phyloP scores from a whole-genome alignment of 257 asterid genomes.

The Henckelia pumila region DNA sequence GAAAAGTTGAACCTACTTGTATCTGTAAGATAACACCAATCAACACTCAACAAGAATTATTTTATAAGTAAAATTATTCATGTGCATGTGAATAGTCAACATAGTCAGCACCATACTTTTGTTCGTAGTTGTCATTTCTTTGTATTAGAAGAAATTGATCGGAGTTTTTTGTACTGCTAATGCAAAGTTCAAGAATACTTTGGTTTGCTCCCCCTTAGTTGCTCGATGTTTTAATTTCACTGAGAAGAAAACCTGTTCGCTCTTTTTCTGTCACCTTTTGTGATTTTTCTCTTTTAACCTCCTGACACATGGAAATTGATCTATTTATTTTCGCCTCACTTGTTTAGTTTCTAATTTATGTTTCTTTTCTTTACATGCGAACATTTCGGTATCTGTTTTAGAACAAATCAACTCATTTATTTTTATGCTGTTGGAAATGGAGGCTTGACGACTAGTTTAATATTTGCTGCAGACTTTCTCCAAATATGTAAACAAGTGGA shows the following conservation, averaged over 20 bases:
- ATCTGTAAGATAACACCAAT: neutral
- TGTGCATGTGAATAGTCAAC: neutral
- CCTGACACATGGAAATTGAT: neutral
- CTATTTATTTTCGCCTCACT: no score
- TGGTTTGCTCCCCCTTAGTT: neutral
- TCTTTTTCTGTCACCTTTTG: neutral
- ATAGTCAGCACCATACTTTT: neutral
- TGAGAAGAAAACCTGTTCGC: neutral
- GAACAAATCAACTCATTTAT: neutral
- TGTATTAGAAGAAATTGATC: neutral
- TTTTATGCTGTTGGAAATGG: conserved; percentile 5
- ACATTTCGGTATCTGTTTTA: neutral
- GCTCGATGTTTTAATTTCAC: neutral
- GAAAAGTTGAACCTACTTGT: neutral
- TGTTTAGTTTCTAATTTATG: neutral
- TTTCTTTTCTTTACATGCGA: conserved; percentile 10
- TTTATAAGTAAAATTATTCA: no score
- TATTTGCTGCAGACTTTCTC: conserved; percentile 56
- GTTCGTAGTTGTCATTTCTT: no score
- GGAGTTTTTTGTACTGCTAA: neutral
- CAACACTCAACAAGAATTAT: no score
- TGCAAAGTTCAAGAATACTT: neutral
- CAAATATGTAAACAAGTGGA: conserved; percentile 79
- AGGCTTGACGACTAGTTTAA: conserved; percentile 27
- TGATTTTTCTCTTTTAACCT: neutral